A percentile compares a stretch with the other conserved stretches of the same genome.
These are phyloP conservation scores for Citrus inodora DNA, from an alignment of 345 rosid species.

Conservation along the genomic window DNA sequence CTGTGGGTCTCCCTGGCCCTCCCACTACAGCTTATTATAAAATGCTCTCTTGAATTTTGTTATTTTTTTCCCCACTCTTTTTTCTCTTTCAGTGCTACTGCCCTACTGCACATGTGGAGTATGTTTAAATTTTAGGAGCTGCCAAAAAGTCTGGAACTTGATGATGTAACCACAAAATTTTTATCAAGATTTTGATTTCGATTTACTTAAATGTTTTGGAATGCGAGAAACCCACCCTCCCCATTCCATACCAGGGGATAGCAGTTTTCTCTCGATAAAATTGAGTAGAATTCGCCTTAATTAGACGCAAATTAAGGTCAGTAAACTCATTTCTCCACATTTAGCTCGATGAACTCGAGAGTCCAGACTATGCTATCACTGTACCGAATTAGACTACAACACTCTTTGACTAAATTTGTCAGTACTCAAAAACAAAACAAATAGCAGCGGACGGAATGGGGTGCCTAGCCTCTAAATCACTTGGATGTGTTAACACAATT, in stretches of 20 bases:
- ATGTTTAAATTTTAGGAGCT: not conserved
- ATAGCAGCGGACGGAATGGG: not conserved
- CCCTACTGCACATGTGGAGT: not conserved
- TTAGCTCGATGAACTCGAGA: no score
- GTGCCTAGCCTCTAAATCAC: not conserved
- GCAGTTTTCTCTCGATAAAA: no score
- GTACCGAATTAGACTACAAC: no score
- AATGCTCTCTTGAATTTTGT: not conserved
- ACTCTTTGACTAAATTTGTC: no score
- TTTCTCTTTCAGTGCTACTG: no score
- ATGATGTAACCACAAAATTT: not conserved
- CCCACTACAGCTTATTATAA: not conserved
- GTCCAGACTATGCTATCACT: no score
- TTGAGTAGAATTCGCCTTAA: no score
- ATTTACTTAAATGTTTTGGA: not conserved
- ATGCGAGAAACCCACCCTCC: no score
- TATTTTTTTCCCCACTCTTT: not conserved
- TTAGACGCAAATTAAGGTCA: no score
- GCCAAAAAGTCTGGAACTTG: not conserved
- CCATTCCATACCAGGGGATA: no score
- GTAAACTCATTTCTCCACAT: no score
- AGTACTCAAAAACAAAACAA: no score
- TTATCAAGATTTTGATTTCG: not conserved
- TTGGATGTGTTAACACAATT: not conserved
- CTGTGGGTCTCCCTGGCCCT: slow-evolving; percentile 44